These are phyloP conservation scores for Melanopsichium pennsylvanicum DNA, from an alignment of 1,284 basidiomycete genomes.

Conservation along the genomic window DNA sequence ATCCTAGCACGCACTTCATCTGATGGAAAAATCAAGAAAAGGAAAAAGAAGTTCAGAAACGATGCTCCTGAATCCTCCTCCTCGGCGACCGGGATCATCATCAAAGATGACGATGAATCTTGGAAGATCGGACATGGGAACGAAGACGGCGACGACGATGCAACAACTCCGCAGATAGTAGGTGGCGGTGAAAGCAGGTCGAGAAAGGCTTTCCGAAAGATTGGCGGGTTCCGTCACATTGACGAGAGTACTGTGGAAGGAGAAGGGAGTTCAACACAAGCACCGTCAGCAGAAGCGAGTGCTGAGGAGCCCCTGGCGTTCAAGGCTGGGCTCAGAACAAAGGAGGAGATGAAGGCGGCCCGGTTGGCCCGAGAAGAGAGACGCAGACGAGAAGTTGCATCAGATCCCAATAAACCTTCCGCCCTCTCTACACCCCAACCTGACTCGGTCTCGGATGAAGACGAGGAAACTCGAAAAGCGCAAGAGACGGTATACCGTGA, in stretches of 20 bases:
- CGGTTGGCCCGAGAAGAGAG: conserved; percentile 36
- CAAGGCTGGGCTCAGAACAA: conserved; percentile 42
- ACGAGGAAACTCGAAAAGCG: conserved; percentile 63
- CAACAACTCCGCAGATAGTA: conserved; percentile 36
- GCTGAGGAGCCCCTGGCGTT: conserved; percentile 8
- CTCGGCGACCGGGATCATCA: conserved; percentile 30
- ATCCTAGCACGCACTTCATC: conserved; percentile 75
- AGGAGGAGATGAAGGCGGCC: conserved; percentile 50
- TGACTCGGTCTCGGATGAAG: conserved; percentile 66
- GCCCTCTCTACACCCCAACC: background rate
- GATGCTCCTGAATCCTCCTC: background rate
- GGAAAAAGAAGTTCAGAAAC: conserved; percentile 72
- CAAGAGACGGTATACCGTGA: conserved; percentile 96
- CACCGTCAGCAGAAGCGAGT: background rate
- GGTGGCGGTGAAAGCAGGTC: background rate
- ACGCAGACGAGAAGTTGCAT: conserved; percentile 1
- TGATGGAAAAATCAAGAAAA: conserved; percentile 73
- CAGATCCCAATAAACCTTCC: background rate
- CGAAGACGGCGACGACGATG: conserved; percentile 49
- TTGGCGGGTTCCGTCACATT: background rate
- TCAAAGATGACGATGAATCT: conserved; percentile 52
- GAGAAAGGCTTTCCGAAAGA: conserved; percentile 30
- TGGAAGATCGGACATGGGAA: conserved; percentile 29
- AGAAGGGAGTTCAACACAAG: background rate
- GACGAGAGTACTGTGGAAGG: background rate